phyloP scores from a whole-genome alignment of 768 basidiomycete genomes.

The Mycena galericulata region DNA sequence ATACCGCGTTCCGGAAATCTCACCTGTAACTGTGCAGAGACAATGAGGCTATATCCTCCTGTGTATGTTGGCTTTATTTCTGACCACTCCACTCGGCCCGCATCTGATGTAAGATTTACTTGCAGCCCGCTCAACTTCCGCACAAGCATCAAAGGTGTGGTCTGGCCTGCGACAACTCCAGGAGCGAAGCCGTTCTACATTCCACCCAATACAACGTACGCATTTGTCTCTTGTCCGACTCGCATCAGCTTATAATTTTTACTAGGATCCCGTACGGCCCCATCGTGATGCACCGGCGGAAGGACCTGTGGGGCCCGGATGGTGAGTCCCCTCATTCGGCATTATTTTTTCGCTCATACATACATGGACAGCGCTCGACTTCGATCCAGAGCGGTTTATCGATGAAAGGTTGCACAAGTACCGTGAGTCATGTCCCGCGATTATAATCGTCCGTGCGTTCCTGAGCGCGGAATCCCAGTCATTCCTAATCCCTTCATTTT shows the following conservation, averaged over 20 bases:
- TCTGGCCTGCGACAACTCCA: neutral
- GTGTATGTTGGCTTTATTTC: conserved; percentile 52
- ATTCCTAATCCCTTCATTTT: conserved; percentile 57
- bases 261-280: conserved; percentile 53
- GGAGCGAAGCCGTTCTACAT: conserved; percentile 6
- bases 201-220: neutral
- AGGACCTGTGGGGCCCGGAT: conserved; percentile 71
- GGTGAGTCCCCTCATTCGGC: too few relatives aligned
- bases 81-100: too few relatives aligned
- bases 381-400: conserved; percentile 56
- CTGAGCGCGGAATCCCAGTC: too few relatives aligned
- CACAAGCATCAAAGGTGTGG: neutral
- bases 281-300: conserved; percentile 70
- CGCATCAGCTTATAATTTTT: conserved; percentile 10
- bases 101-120: neutral
- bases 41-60: conserved; percentile 64
- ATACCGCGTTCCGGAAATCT: neutral
- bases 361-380: conserved; percentile 33
- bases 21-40: conserved; percentile 46
- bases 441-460: too few relatives aligned
- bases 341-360: too few relatives aligned
- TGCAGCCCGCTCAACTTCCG: neutral
- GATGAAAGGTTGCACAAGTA: conserved; percentile 51
- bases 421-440: neutral
- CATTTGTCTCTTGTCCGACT: neutral